Base-by-base conservation (phyloP, 805 yeast species). In the Candida koratica region DNA sequence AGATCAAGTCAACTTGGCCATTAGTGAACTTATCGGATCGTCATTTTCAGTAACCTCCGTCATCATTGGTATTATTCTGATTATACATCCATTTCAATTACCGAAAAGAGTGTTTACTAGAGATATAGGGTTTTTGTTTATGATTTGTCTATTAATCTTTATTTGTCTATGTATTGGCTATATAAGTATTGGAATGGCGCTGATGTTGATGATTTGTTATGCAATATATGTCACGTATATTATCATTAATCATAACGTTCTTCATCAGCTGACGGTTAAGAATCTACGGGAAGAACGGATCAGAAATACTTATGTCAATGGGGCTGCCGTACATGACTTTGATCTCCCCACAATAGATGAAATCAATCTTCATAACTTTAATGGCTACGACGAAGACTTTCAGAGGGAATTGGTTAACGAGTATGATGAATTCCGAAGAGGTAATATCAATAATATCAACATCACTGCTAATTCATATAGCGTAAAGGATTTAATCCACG, bases 11-110 rank as follows among this genome's bases (percentile, higher is more conserved):
- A 73, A 86, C 0, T 63, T 90, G 52, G 97, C 97, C 0, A 60
- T 90, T 5, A 93, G 96, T 1, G 97, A 89, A 55, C 64, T 90
- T n/a, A 60, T 88, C 20, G 97, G 98, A 1, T 93, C 96, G 2
- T 84, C 94, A 0, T 75, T 84, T 29, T 88, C 93, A 51, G 77
- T 89, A 12, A 70, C 84, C 3, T 77, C 90, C 1, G 81, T 86
- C 9, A 84, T 90, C 0, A 68, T 85, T 16, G 97, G 97, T 0
- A 56, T 77, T 0, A 83, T 90, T 75, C 81, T 85, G 0, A 55
- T 88, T 0, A 55, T 79, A 1, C 68, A 73, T 24, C 89, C 95
- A 0, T 74, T 75, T 49, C 58, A 71, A 36, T 83, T 86, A 14
- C 68, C 75, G 28, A 59, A 61, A 34, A 33, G 43, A 4, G 60